These are phyloP conservation scores for Piedraia hortae DNA, from an alignment of 2,329 filamentous ascomycete genomes.

Conservation along the genomic window DNA sequence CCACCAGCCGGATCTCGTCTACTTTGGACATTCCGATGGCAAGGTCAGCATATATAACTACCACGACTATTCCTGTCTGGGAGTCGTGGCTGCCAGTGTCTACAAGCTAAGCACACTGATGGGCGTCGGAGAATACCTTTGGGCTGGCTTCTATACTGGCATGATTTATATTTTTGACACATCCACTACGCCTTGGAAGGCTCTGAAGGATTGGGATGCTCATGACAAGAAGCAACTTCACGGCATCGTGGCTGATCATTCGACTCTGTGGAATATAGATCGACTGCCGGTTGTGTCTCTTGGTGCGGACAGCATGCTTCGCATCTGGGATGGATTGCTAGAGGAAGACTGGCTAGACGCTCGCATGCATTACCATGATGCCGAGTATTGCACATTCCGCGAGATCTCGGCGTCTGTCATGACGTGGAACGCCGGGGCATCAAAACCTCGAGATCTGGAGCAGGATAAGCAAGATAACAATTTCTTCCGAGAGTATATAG, in stretches of 20 bases:
- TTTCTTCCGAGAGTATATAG: conserved; percentile 60
- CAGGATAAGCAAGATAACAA: conserved; percentile 39
- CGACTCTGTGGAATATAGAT: conserved; percentile 63
- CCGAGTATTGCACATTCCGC: conserved; percentile 62
- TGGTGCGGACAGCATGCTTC: conserved; percentile 61
- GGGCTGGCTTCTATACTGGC: conserved; percentile 85
- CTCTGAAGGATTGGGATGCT: conserved; percentile 85
- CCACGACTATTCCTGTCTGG: conserved; percentile 47
- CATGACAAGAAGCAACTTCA: conserved; percentile 53
- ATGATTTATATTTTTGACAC: conserved; percentile 87
- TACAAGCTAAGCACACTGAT: conserved; percentile 84
- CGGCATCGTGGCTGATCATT: conserved; percentile 48
- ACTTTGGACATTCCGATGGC: conserved; percentile 76
- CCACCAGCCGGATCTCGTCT: conserved; percentile 50
- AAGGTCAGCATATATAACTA: conserved; percentile 84
- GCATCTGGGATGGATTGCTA: conserved; percentile 74
- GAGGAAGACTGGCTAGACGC: conserved; percentile 86
- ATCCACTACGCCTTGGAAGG: conserved; percentile 51
- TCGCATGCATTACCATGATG: conserved; percentile 62
- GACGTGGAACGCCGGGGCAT: conserved; percentile 95
- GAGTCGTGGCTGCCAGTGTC: conserved; percentile 58
- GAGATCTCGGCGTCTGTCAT: conserved; percentile 55
- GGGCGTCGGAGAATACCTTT: conserved; percentile 56
- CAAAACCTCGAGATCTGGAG: conserved; percentile 59
- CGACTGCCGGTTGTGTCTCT: conserved; percentile 63